Conservation (phyloP, 106 monocot species). For the Cymbidium sinense region DNA sequence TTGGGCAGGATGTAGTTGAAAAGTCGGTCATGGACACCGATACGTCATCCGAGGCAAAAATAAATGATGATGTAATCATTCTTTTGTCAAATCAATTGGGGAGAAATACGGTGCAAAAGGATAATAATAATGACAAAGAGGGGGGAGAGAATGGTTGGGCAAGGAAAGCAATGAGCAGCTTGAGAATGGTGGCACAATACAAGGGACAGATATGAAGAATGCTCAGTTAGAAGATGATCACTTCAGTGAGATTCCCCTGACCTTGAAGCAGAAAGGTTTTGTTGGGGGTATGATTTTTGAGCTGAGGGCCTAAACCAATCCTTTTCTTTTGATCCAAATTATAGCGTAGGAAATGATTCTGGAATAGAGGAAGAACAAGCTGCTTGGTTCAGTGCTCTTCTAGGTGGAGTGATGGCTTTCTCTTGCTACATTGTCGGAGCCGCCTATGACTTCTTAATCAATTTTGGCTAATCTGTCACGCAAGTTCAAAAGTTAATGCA, state of each 20-base stretch:
- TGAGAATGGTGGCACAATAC: too few species aligned
- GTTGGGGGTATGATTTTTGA: constrained; percentile 12
- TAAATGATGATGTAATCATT: not conserved
- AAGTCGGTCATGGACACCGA: not conserved
- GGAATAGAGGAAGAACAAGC: constrained; percentile 87
- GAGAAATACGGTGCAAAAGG: too few species aligned
- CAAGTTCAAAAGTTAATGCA: too few species aligned
- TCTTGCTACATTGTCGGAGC: too few species aligned
- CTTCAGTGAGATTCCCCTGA: constrained; percentile 12
- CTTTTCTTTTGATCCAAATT: constrained; percentile 24
- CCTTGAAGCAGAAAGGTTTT: constrained; percentile 29
- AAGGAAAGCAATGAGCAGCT: too few species aligned
- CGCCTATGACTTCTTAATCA: too few species aligned
- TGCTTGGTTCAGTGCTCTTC: too few species aligned
- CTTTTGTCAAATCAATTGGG: not conserved
- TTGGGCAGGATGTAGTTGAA: not conserved
- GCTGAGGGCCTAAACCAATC: constrained; percentile 23
- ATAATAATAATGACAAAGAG: too few species aligned
- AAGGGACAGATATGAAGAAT: too few species aligned
- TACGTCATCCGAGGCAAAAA: not conserved
- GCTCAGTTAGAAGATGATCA: constrained; percentile 13
- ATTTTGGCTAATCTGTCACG: too few species aligned
- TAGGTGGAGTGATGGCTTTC: too few species aligned
- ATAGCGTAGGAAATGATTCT: constrained; percentile 70
- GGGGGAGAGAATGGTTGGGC: too few species aligned